Percentiles rank a stretch among this genome's conserved stretches.
Evolutionary conservation across 1,284 basidiomycete genomes (phyloP).

Genomic region (Sanghuangporus baumii): DNA sequence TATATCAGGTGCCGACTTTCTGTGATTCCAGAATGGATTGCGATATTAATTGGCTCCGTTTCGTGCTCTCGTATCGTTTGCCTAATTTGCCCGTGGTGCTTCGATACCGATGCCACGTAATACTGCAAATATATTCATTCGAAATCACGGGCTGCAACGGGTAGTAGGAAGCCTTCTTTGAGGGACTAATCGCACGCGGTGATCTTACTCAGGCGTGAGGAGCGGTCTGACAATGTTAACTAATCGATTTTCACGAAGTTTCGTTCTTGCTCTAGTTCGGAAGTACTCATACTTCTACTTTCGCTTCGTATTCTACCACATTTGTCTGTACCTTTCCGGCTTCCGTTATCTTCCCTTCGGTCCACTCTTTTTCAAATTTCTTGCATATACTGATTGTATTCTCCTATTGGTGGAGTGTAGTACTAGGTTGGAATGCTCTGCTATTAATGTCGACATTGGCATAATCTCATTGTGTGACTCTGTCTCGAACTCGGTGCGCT

Average conservation of each 20-base stretch:
- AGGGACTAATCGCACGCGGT: not conserved
- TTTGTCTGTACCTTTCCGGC: not conserved
- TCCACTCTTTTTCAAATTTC: not conserved
- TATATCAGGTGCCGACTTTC: conserved; percentile 36
- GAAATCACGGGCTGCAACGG: not conserved
- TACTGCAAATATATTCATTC: not conserved
- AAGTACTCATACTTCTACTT: not conserved
- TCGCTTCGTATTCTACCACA: not conserved
- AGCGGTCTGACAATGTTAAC: not conserved
- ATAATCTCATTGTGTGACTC: no score
- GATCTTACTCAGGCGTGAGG: not conserved
- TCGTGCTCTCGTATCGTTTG: not conserved
- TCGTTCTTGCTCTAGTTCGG: not conserved
- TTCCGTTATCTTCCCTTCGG: not conserved
- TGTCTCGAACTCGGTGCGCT: no score
- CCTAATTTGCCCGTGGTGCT: not conserved
- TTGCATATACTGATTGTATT: not conserved
- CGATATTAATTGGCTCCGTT: not conserved
- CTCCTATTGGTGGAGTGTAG: not conserved
- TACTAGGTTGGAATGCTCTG: not conserved
- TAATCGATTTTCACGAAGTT: not conserved
- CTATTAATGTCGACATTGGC: no score
- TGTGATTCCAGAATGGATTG: conserved; percentile 26
- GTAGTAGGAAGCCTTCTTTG: not conserved
- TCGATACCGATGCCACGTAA: not conserved